Evolutionary conservation across 2,329 filamentous ascomycete genomes (phyloP).

Genomic region (Claviceps paspali): DNA sequence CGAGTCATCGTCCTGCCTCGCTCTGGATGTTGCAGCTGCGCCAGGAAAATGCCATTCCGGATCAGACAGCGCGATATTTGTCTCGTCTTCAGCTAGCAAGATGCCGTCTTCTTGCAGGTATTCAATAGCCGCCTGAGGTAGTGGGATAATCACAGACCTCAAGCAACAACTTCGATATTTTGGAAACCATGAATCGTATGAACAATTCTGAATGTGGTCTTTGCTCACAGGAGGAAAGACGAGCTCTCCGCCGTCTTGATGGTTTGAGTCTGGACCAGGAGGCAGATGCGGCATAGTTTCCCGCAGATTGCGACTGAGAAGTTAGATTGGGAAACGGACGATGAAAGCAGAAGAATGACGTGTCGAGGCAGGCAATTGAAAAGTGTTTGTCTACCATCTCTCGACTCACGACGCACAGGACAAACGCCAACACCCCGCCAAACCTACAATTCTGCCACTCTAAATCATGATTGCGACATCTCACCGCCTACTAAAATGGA

Average conservation of each 20-base stretch:
- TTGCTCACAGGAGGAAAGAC: constrained; percentile 73
- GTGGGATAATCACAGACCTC: constrained; percentile 70
- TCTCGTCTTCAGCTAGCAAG: constrained; percentile 59
- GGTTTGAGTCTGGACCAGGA: constrained; percentile 5
- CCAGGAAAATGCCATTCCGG: constrained; percentile 32
- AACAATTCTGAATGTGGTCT: constrained; percentile 84
- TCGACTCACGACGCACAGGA: constrained; percentile 1
- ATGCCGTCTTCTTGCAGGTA: constrained; percentile 93
- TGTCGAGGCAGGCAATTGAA: no score
- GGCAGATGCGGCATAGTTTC: constrained; percentile 22
- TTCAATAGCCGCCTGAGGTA: constrained; percentile 59
- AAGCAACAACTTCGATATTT: constrained; percentile 70
- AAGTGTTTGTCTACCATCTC: no score
- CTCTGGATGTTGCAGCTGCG: constrained; percentile 9
- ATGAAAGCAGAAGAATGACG: no score
- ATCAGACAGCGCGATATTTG: constrained; percentile 37
- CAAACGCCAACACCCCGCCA: constrained; percentile 5
- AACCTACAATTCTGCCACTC: constrained; percentile 14
- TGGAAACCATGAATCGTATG: constrained; percentile 83
- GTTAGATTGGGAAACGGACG: no score
- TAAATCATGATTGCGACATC: constrained; percentile 4
- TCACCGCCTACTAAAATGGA: constrained; percentile 11
- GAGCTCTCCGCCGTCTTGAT: constrained; percentile 19
- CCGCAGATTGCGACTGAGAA: no score
- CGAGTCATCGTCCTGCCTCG: constrained; percentile 25